Percentiles rank a stretch among this genome's conserved stretches.
Conservation (phyloP, 108 stramenopile species). For the Conticribra weissflogii region DNA sequence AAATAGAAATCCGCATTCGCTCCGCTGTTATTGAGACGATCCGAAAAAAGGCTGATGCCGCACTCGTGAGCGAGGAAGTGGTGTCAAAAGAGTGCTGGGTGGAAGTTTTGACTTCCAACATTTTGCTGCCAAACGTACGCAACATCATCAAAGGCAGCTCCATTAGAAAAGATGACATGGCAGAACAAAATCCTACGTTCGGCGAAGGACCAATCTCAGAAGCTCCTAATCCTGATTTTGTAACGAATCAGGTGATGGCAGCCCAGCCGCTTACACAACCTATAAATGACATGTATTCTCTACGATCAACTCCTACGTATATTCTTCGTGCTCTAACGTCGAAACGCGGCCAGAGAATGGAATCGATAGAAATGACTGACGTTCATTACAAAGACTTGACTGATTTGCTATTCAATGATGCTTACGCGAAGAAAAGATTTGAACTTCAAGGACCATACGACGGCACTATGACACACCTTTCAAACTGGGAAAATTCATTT, state of each 20-base stretch:
- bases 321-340: conserved; percentile 27
- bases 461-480: conserved; percentile 40
- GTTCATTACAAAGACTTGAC: conserved; percentile 25
- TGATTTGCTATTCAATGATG: conserved; percentile 17
- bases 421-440: conserved; percentile 27
- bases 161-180: background rate
- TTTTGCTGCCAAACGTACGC: background rate
- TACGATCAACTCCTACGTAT: conserved; percentile 30
- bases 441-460: conserved; percentile 45
- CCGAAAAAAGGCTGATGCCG: conserved; percentile 1
- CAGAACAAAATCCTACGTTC: background rate
- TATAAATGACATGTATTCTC: conserved; percentile 32
- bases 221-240: background rate
- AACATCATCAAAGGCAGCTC: background rate
- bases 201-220: background rate
- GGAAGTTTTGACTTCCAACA: background rate
- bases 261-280: conserved; percentile 19
- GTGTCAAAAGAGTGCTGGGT: background rate
- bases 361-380: background rate
- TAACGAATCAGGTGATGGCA: background rate
- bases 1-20: conserved; percentile 42
- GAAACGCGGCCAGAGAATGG: background rate
- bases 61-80: background rate
- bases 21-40: conserved; percentile 14
- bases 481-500: conserved; percentile 24